Conservation (phyloP, 495 filamentous ascomycete genomes). For the Physcia stellaris region DNA sequence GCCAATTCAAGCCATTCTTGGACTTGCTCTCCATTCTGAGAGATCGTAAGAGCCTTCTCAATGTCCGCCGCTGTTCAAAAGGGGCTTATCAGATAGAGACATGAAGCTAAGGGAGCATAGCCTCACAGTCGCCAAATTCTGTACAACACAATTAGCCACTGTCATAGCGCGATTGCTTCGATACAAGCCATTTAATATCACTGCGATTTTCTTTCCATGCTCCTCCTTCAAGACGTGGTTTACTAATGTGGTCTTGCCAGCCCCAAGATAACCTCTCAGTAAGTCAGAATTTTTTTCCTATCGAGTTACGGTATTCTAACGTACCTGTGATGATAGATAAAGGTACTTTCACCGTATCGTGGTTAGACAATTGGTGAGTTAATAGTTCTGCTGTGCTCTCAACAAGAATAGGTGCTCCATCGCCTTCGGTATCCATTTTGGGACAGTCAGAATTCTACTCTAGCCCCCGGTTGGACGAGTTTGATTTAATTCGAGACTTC, state of each 20-base stretch:
- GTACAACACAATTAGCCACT: slow-evolving; percentile 1
- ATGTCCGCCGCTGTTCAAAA: slow-evolving; percentile 78
- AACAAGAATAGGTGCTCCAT: no score
- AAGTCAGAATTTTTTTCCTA: neutral
- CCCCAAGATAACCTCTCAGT: slow-evolving; percentile 62
- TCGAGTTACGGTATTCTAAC: no score
- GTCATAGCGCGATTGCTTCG: neutral
- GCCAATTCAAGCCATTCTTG: slow-evolving; percentile 93
- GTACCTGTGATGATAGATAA: slow-evolving; percentile 90
- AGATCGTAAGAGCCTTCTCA: slow-evolving; percentile 83
- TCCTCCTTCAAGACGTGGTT: slow-evolving; percentile 90
- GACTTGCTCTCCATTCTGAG: slow-evolving; percentile 69
- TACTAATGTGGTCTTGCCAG: slow-evolving; percentile 87
- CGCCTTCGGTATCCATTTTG: no score
- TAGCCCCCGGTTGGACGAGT: no score
- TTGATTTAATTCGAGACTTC: no score
- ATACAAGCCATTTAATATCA: slow-evolving; percentile 79
- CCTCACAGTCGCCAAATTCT: slow-evolving; percentile 93
- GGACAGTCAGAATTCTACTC: no score
- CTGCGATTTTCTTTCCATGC: slow-evolving; percentile 94
- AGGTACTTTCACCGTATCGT: no score
- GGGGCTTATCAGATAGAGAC: slow-evolving; percentile 2
- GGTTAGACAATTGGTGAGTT: no score
- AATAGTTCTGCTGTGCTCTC: no score
- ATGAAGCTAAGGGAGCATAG: neutral